Evolutionary conservation across 176 grass and related monocot species (phyloP), one percentile per base, ranked within the genome.

Genomic region (Hyparrhenia diplandra): DNA sequence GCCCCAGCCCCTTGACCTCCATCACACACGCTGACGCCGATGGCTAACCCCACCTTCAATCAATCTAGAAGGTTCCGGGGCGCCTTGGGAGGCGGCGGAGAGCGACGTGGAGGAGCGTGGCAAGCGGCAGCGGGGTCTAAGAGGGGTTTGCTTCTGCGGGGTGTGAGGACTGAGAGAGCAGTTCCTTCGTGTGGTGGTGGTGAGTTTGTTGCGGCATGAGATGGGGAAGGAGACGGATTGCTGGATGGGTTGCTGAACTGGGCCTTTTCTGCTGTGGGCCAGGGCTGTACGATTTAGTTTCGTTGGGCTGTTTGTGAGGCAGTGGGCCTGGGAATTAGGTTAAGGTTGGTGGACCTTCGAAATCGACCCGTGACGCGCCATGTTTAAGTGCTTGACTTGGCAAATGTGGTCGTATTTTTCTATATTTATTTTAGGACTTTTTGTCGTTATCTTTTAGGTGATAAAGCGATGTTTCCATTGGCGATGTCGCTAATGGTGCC

Each of bases 1-100:
- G 92, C 8, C 90, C 90, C 52, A 98, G 14, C 24, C 86, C 86
- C 65, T 25, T 89, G 40, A 87, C 80, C 64, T 92, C 92, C 74
- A 98, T 88, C 34, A n/a, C n/a, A 25, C 54, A 20, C 71, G 13
- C 27, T 6, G 12, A 36, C 59, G 52, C 1, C 3, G 52, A 21
- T 8, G 31, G 60, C 42, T 18, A 21, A 3, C 28, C 17, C 4
- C 25, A 8, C 10, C 9, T 45, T 45, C 42, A 5, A 11, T 1
- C 39, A 23, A 37, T 66, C 59, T 24, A 6, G 81, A 69, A 61
- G 30, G 47, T 30, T 74, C 80, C 37, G 4, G n/a, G 29, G 13
- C 28, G 85, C 24, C n/a, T 51, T 4, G 60, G 7, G 51, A 4
- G 62, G 28, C 20, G 60, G 40, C 18, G 41, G 75, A 36, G 76